Evolutionary conservation across 2,329 filamentous ascomycete genomes (phyloP), one percentile per base, ranked within the genome.

Genomic region (Didymella lethalis): DNA sequence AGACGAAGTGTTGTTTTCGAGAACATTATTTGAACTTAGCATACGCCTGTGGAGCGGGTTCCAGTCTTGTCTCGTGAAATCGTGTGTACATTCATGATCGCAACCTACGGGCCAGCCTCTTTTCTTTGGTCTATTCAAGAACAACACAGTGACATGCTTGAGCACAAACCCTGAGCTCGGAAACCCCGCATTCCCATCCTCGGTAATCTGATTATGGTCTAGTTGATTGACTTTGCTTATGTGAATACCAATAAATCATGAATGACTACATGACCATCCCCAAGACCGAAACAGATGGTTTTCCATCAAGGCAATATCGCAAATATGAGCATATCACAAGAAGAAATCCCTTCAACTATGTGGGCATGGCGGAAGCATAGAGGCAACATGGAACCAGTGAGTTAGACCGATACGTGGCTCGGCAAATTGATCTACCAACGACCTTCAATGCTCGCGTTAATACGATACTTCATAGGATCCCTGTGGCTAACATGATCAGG

Each of bases 331-430:
- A 49, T 16, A 16, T 2, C 25, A 18, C 54, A 51, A n/a, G 49
- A 54, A 2, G 3, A 28, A 14, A 28, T 60, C 5, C 64, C 65
- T 14, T 20, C 55, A 14, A 64, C 51, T 18, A 68, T 68, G 66
- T 57, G 52, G 31, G 66, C 64, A 48, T 68, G 66, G 66, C 45
- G 66, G 51, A 68, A 68, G 44, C 66, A 68, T 38, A 36, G 56
- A 43, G 64, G 66, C 12, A 66, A 65, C 16, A 65, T 68, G 62
- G 49, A 66, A 31, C 58, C 64, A 10, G 66, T 68, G 25, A 54
- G 59, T 59, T 29, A 7, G 18, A 18, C 31, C 64, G 16, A 36
- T 7, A 36, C 4, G 16, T n/a, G 4, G 14, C 14, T 7, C 4
- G 32, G 32, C 32, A 36, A 7, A n/a, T 18, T 14, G 16, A 18